A percentile compares a stretch with the other conserved stretches of the same genome.
Conservation (phyloP, 2,329 filamentous ascomycete species). For the Colletotrichum karsti region DNA sequence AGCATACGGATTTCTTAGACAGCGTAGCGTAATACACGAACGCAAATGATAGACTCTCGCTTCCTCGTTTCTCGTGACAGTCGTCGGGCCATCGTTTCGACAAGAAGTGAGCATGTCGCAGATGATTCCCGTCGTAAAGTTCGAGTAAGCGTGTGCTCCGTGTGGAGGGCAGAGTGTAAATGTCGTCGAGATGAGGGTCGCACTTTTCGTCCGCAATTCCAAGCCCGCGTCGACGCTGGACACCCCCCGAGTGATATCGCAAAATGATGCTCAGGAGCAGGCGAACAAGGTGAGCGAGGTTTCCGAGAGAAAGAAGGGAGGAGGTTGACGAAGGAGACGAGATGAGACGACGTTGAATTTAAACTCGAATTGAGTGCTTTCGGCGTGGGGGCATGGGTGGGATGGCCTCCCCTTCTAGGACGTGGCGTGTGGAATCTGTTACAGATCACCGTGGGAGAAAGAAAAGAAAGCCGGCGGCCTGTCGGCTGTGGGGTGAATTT, state of each 20-base stretch:
- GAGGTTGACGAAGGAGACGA: background rate
- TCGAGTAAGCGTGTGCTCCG: background rate
- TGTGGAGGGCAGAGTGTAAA: background rate
- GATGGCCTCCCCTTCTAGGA: constrained; percentile 24
- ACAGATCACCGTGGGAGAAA: constrained; percentile 19
- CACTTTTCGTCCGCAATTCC: background rate
- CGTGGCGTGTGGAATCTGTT: constrained; percentile 24
- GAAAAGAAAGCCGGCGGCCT: background rate
- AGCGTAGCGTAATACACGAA: constrained; percentile 3
- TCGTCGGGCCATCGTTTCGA: background rate
- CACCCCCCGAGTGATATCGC: constrained; percentile 29
- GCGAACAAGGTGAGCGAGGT: constrained; percentile 1
- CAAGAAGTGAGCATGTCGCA: background rate
- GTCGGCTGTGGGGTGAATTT: background rate
- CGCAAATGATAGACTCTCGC: background rate
- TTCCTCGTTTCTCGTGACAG: background rate
- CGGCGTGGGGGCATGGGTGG: constrained; percentile 28
- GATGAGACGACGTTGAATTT: constrained; percentile 33
- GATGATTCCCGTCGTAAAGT: background rate
- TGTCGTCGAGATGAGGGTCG: background rate
- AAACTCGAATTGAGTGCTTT: constrained; percentile 29
- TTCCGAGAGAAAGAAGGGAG: background rate
- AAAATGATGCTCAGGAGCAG: constrained; percentile 28
- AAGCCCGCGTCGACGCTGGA: background rate
- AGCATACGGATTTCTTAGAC: background rate